Evolutionary conservation across 2,329 filamentous ascomycete genomes (phyloP).

Genomic region (Ciborinia camelliae): DNA sequence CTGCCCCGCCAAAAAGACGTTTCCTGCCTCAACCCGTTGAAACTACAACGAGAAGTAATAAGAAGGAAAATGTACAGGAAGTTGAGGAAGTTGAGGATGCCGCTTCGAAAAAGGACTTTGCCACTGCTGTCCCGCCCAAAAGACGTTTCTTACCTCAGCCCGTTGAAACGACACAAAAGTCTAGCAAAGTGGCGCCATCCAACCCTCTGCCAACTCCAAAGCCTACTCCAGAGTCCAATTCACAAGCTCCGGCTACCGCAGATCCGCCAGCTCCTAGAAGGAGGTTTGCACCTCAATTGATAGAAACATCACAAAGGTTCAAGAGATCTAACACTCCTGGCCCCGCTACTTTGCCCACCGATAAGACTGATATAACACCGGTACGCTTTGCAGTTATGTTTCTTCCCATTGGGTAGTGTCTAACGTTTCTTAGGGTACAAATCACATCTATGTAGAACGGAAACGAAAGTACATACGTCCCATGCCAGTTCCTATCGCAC

Average conservation of each 20-base stretch:
- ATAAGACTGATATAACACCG: slow-evolving; percentile 68
- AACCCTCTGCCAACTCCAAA: slow-evolving; percentile 49
- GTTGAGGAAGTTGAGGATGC: slow-evolving; percentile 24
- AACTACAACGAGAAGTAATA: slow-evolving; percentile 52
- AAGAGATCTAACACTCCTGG: slow-evolving; percentile 63
- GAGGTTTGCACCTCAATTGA: slow-evolving; percentile 72
- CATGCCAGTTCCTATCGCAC: slow-evolving; percentile 18
- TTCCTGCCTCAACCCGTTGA: slow-evolving; percentile 71
- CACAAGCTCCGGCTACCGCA: slow-evolving; percentile 35
- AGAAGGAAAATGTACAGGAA: slow-evolving; percentile 31
- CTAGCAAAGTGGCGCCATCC: slow-evolving; percentile 48
- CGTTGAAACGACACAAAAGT: slow-evolving; percentile 67
- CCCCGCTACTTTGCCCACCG: slow-evolving; percentile 59
- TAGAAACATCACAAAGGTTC: slow-evolving; percentile 73
- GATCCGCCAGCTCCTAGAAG: slow-evolving; percentile 39
- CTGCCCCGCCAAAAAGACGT: slow-evolving; percentile 48
- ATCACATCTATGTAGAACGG: slow-evolving; percentile 34
- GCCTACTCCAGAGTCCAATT: slow-evolving; percentile 54
- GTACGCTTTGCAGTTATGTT: slow-evolving; percentile 33
- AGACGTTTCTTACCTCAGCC: slow-evolving; percentile 66
- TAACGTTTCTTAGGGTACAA: slow-evolving; percentile 17
- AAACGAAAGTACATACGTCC: slow-evolving; percentile 30
- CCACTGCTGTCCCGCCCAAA: slow-evolving; percentile 40
- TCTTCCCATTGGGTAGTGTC: not conserved
- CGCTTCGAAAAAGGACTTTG: slow-evolving; percentile 32